Conservation (phyloP, 345 rosid genomes). For the Eucalyptus pauciflora region DNA sequence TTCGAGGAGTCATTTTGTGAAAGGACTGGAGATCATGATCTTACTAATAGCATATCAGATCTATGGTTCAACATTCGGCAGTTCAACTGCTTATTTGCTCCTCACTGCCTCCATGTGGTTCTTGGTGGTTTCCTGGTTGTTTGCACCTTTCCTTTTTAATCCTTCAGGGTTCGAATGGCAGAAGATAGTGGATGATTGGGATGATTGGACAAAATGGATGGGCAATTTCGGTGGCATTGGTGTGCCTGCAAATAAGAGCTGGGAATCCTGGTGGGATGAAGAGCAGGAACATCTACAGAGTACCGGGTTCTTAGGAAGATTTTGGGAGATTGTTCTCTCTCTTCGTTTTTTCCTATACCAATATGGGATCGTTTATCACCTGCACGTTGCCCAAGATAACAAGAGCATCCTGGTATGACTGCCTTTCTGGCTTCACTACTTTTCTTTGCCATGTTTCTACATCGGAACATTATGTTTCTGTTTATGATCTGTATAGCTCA, state of each 20-base stretch:
- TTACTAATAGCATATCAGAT: slow-evolving; percentile 59
- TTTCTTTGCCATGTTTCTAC: not conserved
- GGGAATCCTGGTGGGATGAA: slow-evolving; percentile 99
- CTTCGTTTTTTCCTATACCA: slow-evolving; percentile 75
- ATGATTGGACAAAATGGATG: slow-evolving; percentile 95
- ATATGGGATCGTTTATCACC: slow-evolving; percentile 82
- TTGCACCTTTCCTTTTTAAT: slow-evolving; percentile 83
- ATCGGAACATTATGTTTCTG: not conserved
- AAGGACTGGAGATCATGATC: slow-evolving; percentile 75
- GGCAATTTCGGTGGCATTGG: slow-evolving; percentile 90
- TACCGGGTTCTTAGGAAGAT: slow-evolving; percentile 60
- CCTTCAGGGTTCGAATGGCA: slow-evolving; percentile 99
- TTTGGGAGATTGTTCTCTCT: slow-evolving; percentile 70
- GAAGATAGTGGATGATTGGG: slow-evolving; percentile 96
- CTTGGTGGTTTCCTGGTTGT: slow-evolving; percentile 74
- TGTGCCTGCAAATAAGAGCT: slow-evolving; percentile 86
- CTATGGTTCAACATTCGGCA: slow-evolving; percentile 43
- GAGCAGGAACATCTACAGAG: slow-evolving; percentile 85
- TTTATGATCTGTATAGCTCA: not conserved
- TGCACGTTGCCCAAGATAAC: slow-evolving; percentile 44
- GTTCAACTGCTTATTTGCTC: slow-evolving; percentile 16
- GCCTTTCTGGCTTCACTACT: not conserved
- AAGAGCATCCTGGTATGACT: slow-evolving; percentile 54
- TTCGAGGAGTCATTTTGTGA: slow-evolving; percentile 92
- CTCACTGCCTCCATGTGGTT: slow-evolving; percentile 86